Conservation (phyloP, 2,329 filamentous ascomycete genomes). For the Botrytis byssoidea region DNA sequence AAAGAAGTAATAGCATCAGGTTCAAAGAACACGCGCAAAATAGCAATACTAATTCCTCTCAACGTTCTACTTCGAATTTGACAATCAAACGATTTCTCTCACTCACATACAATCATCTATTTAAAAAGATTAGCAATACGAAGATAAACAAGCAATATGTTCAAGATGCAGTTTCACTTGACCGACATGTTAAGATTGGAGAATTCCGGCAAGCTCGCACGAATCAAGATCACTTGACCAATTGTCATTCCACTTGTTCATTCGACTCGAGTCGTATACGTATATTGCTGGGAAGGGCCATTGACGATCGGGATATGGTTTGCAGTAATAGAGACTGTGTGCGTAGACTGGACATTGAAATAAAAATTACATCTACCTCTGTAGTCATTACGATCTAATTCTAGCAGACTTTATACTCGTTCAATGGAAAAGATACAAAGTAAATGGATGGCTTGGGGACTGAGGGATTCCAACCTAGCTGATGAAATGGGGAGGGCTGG, state of each 20-base stretch:
- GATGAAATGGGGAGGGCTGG: background rate
- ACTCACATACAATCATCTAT: background rate
- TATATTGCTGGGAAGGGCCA: background rate
- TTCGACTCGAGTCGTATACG: background rate
- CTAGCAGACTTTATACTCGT: background rate
- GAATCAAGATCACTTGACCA: background rate
- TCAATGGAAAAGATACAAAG: background rate
- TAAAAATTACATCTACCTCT: background rate
- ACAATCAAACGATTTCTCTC: background rate
- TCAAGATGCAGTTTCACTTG: background rate
- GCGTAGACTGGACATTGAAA: background rate
- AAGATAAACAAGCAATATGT: background rate
- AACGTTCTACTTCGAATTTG: background rate
- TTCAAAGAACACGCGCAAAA: background rate
- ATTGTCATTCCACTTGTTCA: background rate
- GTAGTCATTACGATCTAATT: background rate
- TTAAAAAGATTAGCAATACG: background rate
- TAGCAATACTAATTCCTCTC: background rate
- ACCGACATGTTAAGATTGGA: background rate
- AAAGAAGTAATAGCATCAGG: background rate
- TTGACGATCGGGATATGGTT: background rate
- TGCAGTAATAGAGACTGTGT: background rate
- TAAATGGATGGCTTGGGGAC: background rate
- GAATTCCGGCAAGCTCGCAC: background rate
- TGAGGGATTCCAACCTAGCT: background rate